Evolutionary conservation across 257 asterid species (phyloP), one percentile per base, ranked within the genome.

Genomic region (Nemophila menziesii): DNA sequence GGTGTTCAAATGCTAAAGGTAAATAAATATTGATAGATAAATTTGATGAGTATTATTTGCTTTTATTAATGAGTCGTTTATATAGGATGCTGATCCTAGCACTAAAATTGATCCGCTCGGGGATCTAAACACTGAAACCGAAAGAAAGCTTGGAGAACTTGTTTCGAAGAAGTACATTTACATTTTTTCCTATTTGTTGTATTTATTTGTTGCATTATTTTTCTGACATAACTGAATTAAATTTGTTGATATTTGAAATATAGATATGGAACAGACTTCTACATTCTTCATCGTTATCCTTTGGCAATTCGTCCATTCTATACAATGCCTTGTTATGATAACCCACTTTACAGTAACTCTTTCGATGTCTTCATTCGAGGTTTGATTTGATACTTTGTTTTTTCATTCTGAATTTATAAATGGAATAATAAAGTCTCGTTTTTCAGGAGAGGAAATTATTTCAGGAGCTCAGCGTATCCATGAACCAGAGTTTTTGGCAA

Each of bases 401-500:
- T 29, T 29, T 14, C 33, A 48, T 22, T 12, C 20, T 16, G 29
- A 39, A 24, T 16, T 23, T 12, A 22, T 26, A 4, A 22, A 16
- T 1, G 38, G 39, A 29, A 5, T 7, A 11, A 7, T 17, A 20
- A 8, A 8, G 13, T 39, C 27, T 24, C n/a, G n/a, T n/a, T n/a
- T 53, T 43, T 57, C 39, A 83, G 97, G 97, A 19, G 97, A 87
- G 66, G 95, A 87, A 60, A 87, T 87, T 40, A 80, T 87, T 22
- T 87, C 97, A 12, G 95, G 97, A 49, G 95, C 92, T 64, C 97
- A 86, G 60, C 94, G 94, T 66, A 55, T 82, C 33, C 97, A 86
- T 16, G 71, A 68, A 33, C 72, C 93, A 7, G 85, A 79, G 57
- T 56, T 68, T 6, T 61, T 82, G 76, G 50, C 58, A 4, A 68